Evolutionary conservation across 768 basidiomycete species (phyloP).

Genomic region (Termitomyces sp.): DNA sequence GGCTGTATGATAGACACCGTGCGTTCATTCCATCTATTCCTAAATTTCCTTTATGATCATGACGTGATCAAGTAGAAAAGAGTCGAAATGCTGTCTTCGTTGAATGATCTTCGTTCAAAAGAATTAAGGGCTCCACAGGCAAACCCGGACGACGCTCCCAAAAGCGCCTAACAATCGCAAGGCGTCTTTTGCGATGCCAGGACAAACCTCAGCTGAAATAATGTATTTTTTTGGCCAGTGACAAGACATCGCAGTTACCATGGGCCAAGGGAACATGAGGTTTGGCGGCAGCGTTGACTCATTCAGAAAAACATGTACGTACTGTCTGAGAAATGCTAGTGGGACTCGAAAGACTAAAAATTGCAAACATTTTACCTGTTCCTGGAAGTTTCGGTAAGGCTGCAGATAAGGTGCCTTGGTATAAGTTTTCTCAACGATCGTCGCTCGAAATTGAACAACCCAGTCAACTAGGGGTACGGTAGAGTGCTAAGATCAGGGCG

Average conservation of each 20-base stretch:
- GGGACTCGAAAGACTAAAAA: no score
- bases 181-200: background rate
- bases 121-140: background rate
- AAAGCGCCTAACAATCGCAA: background rate
- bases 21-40: background rate
- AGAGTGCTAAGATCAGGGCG: no score
- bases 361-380: no score
- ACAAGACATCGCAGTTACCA: background rate
- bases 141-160: background rate
- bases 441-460: no score
- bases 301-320: no score
- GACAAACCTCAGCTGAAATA: background rate
- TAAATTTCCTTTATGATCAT: background rate
- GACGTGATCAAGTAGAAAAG: background rate
- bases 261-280: background rate
- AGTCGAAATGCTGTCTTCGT: background rate
- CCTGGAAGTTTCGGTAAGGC: no score
- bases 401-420: no score
- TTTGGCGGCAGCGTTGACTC: background rate
- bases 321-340: no score
- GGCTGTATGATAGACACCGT: background rate
- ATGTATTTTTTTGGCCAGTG: background rate
- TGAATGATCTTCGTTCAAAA: background rate
- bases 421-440: no score
- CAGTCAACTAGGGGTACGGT: no score